A percentile compares a stretch with the other conserved stretches of the same genome.
Evolutionary conservation across 208 protist genomes (phyloP).

Genomic region (Trichomonas gallinae): DNA sequence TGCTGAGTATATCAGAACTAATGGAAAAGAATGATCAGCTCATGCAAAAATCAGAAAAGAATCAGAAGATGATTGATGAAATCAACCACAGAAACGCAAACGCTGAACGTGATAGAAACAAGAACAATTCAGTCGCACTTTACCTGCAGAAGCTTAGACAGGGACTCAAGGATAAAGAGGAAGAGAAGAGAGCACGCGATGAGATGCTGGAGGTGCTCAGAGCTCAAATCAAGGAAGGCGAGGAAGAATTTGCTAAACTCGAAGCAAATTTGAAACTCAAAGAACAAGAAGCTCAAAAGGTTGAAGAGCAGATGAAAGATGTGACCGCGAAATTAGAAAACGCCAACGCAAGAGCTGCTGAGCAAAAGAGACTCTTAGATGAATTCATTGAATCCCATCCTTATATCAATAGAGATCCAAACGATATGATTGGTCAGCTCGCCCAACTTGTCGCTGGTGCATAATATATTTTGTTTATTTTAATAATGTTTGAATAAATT

Average conservation of each 20-base stretch:
- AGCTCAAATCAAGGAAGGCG: neutral
- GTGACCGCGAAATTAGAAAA: neutral
- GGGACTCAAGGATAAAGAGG: neutral
- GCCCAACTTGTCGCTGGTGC: neutral
- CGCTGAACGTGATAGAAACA: neutral
- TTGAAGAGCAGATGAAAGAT: neutral
- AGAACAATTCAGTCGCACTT: neutral
- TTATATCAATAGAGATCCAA: neutral
- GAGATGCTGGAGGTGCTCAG: neutral
- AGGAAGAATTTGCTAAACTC: neutral
- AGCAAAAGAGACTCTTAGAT: neutral
- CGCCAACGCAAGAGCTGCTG: neutral
- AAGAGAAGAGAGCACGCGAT: neutral
- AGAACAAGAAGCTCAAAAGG: neutral
- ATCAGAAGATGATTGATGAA: neutral
- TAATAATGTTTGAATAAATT: neutral
- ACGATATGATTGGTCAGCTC: neutral
- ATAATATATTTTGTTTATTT: neutral
- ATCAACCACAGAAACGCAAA: neutral
- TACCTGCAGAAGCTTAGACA: neutral
- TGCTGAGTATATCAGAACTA: neutral
- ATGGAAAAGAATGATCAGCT: neutral
- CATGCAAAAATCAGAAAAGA: neutral
- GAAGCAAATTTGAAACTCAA: neutral
- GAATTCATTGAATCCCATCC: neutral